Percentiles rank a stretch among this genome's conserved stretches.
phyloP scores from a whole-genome alignment of 495 filamentous ascomycete genomes.

The Clohesyomyces aquaticus region DNA sequence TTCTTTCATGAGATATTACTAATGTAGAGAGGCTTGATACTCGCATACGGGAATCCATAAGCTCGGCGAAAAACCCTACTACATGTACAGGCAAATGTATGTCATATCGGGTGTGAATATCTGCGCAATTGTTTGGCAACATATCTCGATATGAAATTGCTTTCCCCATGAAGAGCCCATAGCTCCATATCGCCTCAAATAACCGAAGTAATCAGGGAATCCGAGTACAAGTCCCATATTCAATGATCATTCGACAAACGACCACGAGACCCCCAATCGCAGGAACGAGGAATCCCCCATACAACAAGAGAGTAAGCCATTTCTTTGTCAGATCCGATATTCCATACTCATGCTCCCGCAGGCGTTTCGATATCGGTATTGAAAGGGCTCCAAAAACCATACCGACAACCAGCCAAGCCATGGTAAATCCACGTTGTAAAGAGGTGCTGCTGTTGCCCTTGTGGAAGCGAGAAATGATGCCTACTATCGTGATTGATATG shows the following conservation, averaged over 20 bases:
- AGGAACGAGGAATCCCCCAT: neutral
- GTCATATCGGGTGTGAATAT: too few species aligned
- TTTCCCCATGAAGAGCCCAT: neutral
- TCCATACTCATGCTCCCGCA: neutral
- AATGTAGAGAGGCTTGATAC: too few species aligned
- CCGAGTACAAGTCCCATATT: neutral
- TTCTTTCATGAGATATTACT: too few species aligned
- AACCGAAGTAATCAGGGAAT: neutral
- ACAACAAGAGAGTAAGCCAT: neutral
- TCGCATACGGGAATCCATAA: too few species aligned
- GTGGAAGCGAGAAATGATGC: neutral
- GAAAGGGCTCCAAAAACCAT: neutral
- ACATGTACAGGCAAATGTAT: too few species aligned
- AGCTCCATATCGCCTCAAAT: neutral
- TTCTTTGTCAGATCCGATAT: too few species aligned
- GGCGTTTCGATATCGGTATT: neutral
- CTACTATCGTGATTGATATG: neutral
- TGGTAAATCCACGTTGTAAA: conserved; percentile 2
- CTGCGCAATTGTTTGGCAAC: too few species aligned
- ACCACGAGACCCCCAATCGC: conserved; percentile 5
- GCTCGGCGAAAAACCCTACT: too few species aligned
- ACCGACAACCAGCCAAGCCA: conserved; percentile 10
- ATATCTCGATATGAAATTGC: too few species aligned
- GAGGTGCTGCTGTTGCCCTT: conserved; percentile 4
- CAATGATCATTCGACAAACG: conserved; percentile 7